Conservation (phyloP, 352 stramenopile species). For the Phytophthora pseudosyringae region DNA sequence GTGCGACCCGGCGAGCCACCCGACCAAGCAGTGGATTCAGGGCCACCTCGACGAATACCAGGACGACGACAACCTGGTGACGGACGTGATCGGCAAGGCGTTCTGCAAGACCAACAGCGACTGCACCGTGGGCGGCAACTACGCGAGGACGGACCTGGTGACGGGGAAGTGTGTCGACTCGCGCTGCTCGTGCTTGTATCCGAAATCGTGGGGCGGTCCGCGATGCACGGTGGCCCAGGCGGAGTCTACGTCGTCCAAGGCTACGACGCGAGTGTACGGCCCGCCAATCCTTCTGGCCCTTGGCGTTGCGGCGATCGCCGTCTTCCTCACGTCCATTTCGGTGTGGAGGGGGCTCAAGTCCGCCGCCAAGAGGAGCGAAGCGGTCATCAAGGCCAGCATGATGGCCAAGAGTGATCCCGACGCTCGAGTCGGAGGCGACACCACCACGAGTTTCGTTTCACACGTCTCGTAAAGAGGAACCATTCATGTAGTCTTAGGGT, state of each 20-base stretch:
- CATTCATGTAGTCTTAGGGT: not conserved
- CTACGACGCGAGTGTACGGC: constrained; percentile 37
- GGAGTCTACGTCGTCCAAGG: constrained; percentile 30
- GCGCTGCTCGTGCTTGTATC: constrained; percentile 54
- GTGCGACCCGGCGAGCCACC: constrained; percentile 47
- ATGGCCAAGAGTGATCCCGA: constrained; percentile 20
- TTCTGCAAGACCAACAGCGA: constrained; percentile 54
- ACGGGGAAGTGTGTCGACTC: constrained; percentile 51
- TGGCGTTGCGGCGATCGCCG: constrained; percentile 27
- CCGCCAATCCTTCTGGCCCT: constrained; percentile 39
- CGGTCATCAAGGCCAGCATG: constrained; percentile 26
- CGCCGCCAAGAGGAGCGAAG: constrained; percentile 26
- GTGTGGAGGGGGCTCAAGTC: constrained; percentile 33
- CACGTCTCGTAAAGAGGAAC: constrained; percentile 10
- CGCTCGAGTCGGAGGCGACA: constrained; percentile 7
- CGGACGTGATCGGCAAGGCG: constrained; percentile 41
- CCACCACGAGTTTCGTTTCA: constrained; percentile 9
- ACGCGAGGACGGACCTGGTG: constrained; percentile 25
- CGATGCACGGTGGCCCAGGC: constrained; percentile 53
- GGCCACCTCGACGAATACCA: constrained; percentile 52
- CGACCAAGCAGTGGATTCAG: constrained; percentile 52
- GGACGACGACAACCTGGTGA: constrained; percentile 49
- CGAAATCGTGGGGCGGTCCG: constrained; percentile 55
- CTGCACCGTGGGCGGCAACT: constrained; percentile 51
- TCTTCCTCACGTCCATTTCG: constrained; percentile 39